Conservation (phyloP, 2,329 filamentous ascomycete genomes). For the Diaporthe capsici region DNA sequence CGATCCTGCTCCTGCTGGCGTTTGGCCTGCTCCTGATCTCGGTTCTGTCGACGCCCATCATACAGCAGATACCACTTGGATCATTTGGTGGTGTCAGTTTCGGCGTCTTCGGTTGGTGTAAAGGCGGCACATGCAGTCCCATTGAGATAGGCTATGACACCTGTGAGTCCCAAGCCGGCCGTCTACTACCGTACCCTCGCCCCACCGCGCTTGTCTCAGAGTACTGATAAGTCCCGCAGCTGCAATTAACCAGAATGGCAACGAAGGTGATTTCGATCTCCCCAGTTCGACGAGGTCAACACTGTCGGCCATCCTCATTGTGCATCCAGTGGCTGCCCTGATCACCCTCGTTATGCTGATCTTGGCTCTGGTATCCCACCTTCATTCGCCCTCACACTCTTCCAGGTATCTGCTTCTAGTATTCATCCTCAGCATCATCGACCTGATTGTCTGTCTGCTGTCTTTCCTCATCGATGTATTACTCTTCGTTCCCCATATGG, state of each 20-base stretch:
- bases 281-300: conserved; percentile 67
- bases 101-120: conserved; percentile 94
- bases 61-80: conserved; percentile 87
- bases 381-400: conserved; percentile 91
- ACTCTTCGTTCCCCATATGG: conserved; percentile 92
- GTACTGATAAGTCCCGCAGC: conserved; percentile 26
- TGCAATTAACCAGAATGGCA: conserved; percentile 35
- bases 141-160: conserved; percentile 89
- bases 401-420: conserved; percentile 87
- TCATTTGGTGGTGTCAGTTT: conserved; percentile 83
- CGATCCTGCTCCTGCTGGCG: conserved; percentile 85
- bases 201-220: background rate
- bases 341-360: conserved; percentile 88
- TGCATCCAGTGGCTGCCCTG: conserved; percentile 91
- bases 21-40: conserved; percentile 89
- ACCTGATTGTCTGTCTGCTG: conserved; percentile 85
- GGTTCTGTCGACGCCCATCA: conserved; percentile 91
- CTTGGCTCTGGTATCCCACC: conserved; percentile 84
- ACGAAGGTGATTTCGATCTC: conserved; percentile 67
- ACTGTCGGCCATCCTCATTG: conserved; percentile 90
- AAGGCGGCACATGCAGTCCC: conserved; percentile 74
- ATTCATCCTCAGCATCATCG: conserved; percentile 88
- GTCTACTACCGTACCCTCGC: conserved; percentile 1
- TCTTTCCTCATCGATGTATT: conserved; percentile 95
- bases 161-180: conserved; percentile 67